These are phyloP conservation scores for Lojkania enalia DNA, from an alignment of 2,329 filamentous ascomycete species.

Conservation along the genomic window DNA sequence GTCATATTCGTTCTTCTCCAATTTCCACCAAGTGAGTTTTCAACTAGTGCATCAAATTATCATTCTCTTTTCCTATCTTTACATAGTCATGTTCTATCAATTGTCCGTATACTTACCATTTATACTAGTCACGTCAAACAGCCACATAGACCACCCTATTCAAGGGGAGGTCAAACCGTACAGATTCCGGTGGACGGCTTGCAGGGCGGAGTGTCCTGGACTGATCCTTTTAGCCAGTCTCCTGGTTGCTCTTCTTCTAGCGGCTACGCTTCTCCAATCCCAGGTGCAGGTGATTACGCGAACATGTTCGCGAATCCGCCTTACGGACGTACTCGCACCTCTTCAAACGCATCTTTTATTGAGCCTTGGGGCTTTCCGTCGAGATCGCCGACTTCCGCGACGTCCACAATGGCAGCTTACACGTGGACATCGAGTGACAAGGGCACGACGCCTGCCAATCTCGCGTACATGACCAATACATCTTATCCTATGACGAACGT, in stretches of 20 bases:
- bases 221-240: constrained; percentile 32
- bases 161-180: constrained; percentile 6
- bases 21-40: constrained; percentile 43
- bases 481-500: constrained; percentile 25
- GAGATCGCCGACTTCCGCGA: constrained; percentile 39
- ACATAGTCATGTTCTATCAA: constrained; percentile 10
- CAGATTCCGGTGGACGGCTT: constrained; percentile 22
- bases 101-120: constrained; percentile 12
- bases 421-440: constrained; percentile 37
- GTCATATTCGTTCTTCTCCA: constrained; percentile 37
- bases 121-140: constrained; percentile 24
- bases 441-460: constrained; percentile 23
- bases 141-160: constrained; percentile 10
- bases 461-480: constrained; percentile 26
- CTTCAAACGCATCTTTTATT: constrained; percentile 42
- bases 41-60: constrained; percentile 22
- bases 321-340: constrained; percentile 41
- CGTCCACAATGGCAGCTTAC: constrained; percentile 37
- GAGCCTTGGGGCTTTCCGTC: constrained; percentile 39
- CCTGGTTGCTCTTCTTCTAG: constrained; percentile 40
- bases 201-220: constrained; percentile 24
- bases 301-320: constrained; percentile 35
- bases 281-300: constrained; percentile 26
- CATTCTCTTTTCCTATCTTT: constrained; percentile 14
- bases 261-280: constrained; percentile 38